Evolutionary conservation across 2,329 filamentous ascomycete genomes (phyloP).

Genomic region (Diatrype stigma): DNA sequence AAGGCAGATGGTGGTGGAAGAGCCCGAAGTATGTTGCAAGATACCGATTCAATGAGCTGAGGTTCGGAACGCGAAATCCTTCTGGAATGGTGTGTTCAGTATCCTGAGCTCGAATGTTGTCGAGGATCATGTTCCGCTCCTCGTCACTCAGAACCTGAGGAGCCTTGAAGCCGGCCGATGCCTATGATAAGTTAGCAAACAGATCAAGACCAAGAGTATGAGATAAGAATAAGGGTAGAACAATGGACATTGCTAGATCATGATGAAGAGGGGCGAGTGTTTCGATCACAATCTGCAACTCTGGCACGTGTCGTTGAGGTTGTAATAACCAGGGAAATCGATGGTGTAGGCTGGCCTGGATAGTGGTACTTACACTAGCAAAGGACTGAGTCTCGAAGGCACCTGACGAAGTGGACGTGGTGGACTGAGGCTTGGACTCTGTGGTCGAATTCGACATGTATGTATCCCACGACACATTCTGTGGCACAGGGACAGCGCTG

Average conservation of each 20-base stretch:
- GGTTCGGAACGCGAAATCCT: conserved; percentile 80
- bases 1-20: conserved; percentile 95
- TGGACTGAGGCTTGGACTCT: conserved; percentile 73
- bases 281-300: conserved; percentile 68
- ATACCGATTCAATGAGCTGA: conserved; percentile 82
- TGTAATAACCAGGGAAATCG: conserved; percentile 63
- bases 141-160: conserved; percentile 83
- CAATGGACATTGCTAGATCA: conserved; percentile 41
- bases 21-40: conserved; percentile 93
- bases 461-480: conserved; percentile 80
- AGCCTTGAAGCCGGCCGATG: conserved; percentile 63
- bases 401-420: conserved; percentile 59
- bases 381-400: conserved; percentile 68
- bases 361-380: conserved; percentile 51
- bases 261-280: conserved; percentile 65
- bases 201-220: conserved; percentile 59
- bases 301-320: conserved; percentile 54
- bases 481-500: conserved; percentile 75
- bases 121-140: conserved; percentile 77
- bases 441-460: conserved; percentile 69
- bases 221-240: conserved; percentile 1
- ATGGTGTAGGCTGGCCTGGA: conserved; percentile 54
- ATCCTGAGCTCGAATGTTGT: conserved; percentile 79
- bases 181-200: conserved; percentile 65
- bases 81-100: conserved; percentile 78